These are phyloP conservation scores for Verticillium klebahnii DNA, from an alignment of 2,329 filamentous ascomycete species.

Conservation along the genomic window DNA sequence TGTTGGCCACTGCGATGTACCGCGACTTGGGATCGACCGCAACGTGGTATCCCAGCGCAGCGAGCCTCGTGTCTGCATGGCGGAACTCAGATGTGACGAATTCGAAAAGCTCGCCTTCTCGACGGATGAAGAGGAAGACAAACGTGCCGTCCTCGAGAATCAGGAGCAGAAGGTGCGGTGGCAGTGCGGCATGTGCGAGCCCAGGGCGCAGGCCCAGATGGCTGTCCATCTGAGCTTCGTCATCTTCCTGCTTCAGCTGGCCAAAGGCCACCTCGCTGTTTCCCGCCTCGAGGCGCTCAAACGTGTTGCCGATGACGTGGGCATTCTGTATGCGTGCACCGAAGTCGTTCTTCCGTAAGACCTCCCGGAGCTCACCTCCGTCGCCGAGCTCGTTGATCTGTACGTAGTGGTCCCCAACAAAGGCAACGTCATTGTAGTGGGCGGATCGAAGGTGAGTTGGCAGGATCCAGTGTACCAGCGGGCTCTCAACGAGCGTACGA, in stretches of 20 bases:
- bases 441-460: conserved; percentile 72
- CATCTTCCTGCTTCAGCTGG: conserved; percentile 33
- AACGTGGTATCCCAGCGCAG: conserved; percentile 60
- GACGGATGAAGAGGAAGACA: conserved; percentile 68
- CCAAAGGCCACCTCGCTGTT: conserved; percentile 15
- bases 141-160: conserved; percentile 69
- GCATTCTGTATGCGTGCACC: conserved; percentile 74
- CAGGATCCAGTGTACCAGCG: conserved; percentile 70
- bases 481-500: conserved; percentile 71
- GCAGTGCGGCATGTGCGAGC: conserved; percentile 31
- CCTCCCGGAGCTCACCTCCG: conserved; percentile 66
- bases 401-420: conserved; percentile 80
- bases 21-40: conserved; percentile 73
- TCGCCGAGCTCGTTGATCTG: conserved; percentile 71
- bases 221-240: conserved; percentile 31
- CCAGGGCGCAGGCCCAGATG: conserved; percentile 8
- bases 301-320: conserved; percentile 61
- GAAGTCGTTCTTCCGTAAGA: conserved; percentile 78
- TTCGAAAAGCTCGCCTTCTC: conserved; percentile 38
- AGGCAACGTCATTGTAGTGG: conserved; percentile 74
- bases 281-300: conserved; percentile 29
- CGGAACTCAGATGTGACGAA: conserved; percentile 60
- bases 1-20: conserved; percentile 65
- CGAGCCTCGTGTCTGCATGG: conserved; percentile 49
- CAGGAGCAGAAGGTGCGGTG: conserved; percentile 78